These are phyloP conservation scores for Arthrobotrys sinensis DNA, from an alignment of 2,329 filamentous ascomycete genomes.

Conservation along the genomic window DNA sequence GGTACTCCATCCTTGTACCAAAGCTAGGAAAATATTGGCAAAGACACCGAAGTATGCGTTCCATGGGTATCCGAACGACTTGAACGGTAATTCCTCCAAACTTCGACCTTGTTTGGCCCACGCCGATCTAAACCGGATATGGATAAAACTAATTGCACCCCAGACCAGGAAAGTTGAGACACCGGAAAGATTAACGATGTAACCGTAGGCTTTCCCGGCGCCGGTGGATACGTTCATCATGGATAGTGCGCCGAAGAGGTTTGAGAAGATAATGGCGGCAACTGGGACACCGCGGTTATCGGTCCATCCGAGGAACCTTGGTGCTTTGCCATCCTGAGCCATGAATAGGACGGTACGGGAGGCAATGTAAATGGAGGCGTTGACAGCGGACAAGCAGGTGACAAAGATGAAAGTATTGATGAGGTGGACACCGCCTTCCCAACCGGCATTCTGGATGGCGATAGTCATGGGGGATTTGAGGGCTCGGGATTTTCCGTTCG, in stretches of 20 bases:
- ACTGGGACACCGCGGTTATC: constrained; percentile 48
- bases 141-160: constrained; percentile 58
- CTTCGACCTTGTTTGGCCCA: constrained; percentile 46
- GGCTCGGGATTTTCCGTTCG: constrained; percentile 75
- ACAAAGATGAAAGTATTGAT: constrained; percentile 68
- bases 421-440: constrained; percentile 80
- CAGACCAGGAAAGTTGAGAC: constrained; percentile 57
- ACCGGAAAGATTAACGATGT: constrained; percentile 72
- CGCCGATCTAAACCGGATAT: constrained; percentile 50
- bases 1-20: constrained; percentile 60
- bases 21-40: constrained; percentile 48
- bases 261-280: constrained; percentile 50
- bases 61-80: constrained; percentile 50
- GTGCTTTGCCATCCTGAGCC: constrained; percentile 58
- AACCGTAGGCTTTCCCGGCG: constrained; percentile 76
- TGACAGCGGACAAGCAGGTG: constrained; percentile 52
- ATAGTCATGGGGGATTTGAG: constrained; percentile 82
- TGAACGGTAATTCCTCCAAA: constrained; percentile 49
- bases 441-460: constrained; percentile 81
- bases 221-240: constrained; percentile 82
- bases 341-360: constrained; percentile 58
- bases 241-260: constrained; percentile 50
- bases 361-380: constrained; percentile 57
- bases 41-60: constrained; percentile 59
- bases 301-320: constrained; percentile 57